Base-by-base conservation (phyloP, 2,329 filamentous ascomycete genomes). In the Xylaria sp. region DNA sequence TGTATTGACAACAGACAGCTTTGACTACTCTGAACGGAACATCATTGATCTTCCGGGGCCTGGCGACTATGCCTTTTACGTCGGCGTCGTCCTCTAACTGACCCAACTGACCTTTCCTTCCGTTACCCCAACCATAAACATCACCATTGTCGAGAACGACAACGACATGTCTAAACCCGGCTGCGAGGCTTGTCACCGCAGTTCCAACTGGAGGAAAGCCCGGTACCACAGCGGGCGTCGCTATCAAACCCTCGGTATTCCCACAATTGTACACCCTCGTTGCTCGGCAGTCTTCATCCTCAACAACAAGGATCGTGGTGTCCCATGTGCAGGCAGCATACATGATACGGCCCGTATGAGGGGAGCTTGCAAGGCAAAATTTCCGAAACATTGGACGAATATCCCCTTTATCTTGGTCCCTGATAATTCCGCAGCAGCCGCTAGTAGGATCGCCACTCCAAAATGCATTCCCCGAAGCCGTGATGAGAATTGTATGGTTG, bases 51-150 rank as follows among this genome's bases (percentile, higher is more conserved):
- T 83, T 89, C 10, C 86, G 82, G 5, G 93, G 93, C 17, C 74
- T 75, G 79, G 86, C 84, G 1, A 90, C 76, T 31, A 89, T 76
- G 5, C 80, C 82, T 31, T 81, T 71, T 11, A 61, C 33, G 45
- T 73, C 66, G 9, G 22, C 33, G 13, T 50, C 53, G 17, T 69
- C 64, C 10, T 66, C 66, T 25, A 72, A n/a, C 15, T 82, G 79
- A 0, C 94, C 94, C 0, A 97, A 81, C 77, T 99, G 95, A 0
- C 92, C 92, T 76, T 97, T 96, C 27, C 93, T 87, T 15, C 92
- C 90, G 73, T 89, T 92, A 0, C 96, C 96, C 95, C 95, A 98
- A 2, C 93, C 94, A 76, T 92, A 97, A 1, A 90, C 89, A 17
- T 91, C 85, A 0, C 94, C 95, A 75, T 91, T 90, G 49, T 86